Evolutionary conservation across 1,284 basidiomycete genomes (phyloP).

Genomic region (Heterobasidion annosum): DNA sequence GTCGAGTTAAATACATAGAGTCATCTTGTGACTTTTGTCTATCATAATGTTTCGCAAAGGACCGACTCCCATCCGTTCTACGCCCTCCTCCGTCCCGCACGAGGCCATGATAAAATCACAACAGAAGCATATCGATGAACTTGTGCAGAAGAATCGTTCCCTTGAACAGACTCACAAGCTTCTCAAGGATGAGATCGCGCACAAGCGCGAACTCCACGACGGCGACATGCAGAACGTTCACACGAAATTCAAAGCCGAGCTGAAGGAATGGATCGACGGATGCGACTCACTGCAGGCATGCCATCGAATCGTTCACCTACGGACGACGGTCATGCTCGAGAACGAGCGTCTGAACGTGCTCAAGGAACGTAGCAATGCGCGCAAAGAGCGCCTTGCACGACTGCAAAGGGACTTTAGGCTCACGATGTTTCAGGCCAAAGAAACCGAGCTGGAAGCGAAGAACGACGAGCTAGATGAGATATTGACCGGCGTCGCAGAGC

Average conservation of each 20-base stretch:
- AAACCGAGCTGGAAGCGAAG: slow-evolving; percentile 44
- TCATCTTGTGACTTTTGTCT: neutral
- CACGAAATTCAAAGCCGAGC: slow-evolving; percentile 40
- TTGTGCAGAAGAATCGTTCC: slow-evolving; percentile 8
- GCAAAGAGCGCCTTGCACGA: slow-evolving; percentile 44
- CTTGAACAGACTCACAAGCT: slow-evolving; percentile 7
- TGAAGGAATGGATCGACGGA: slow-evolving; percentile 48
- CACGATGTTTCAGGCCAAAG: slow-evolving; percentile 51
- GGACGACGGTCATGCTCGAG: slow-evolving; percentile 41
- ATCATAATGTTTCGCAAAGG: slow-evolving; percentile 6
- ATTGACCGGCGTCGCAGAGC: slow-evolving; percentile 34
- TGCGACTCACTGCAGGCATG: slow-evolving; percentile 52
- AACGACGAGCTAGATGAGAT: slow-evolving; percentile 23
- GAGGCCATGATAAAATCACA: slow-evolving; percentile 47
- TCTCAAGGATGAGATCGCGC: slow-evolving; percentile 22
- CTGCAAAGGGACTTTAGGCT: slow-evolving; percentile 57
- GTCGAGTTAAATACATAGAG: neutral
- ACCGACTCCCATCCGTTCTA: slow-evolving; percentile 6
- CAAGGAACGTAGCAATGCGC: slow-evolving; percentile 39
- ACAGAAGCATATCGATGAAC: slow-evolving; percentile 29
- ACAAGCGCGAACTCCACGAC: slow-evolving; percentile 28
- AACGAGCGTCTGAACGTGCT: slow-evolving; percentile 37
- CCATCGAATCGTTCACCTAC: slow-evolving; percentile 55
- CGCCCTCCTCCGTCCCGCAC: slow-evolving; percentile 26
- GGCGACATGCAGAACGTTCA: slow-evolving; percentile 28